Evolutionary conservation across 768 basidiomycete genomes (phyloP), one percentile per base, ranked within the genome.

Genomic region (Lentinula guzmanii): DNA sequence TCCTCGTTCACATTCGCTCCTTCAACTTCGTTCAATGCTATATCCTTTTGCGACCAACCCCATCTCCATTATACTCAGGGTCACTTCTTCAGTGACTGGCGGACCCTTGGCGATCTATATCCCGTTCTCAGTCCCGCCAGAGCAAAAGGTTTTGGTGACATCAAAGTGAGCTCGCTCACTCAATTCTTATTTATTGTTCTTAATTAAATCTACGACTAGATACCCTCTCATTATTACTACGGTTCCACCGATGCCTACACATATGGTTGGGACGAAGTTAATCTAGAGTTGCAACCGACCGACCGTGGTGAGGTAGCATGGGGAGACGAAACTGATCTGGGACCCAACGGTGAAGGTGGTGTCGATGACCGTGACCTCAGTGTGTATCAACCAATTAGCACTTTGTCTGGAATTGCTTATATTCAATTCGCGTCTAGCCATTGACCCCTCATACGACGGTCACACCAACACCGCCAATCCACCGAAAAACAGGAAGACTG

Each of bases 1-100:
- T 72, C 79, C 24, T 86, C 89, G 62, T 89, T 94, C 68, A 67
- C 70, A 0, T 98, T 98, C 71, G 76, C 77, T 11, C 65, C 74
- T 33, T 73, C 74, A 1, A 86, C 87, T 9, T 86, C 91, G n/a
- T 78, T 84, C 56, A 76, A 78, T 4, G 80, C 50, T 10, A 33
- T 85, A 63, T 86, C 95, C 68, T 95, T 90, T 69, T 99, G 97
- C 73, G 68, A 75, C 35, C 77, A 84, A 37, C 94, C 96, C 0
- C 89, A 91, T 75, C 87, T 90, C 18, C 94, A 89, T 65, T 87
- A 90, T 68, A 81, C 82, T 33, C 97, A 98, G 70, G 95, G 95
- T 10, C 95, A 94, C 73, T 98, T 97, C 74, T 98, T 97, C 82
- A 93, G 92, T 16, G 96, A 99, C 73, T 97, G 93, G 91, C 80